Evolutionary conservation across 2,329 filamentous ascomycete species (phyloP).

Genomic region (Rachicladosporium sp.): DNA sequence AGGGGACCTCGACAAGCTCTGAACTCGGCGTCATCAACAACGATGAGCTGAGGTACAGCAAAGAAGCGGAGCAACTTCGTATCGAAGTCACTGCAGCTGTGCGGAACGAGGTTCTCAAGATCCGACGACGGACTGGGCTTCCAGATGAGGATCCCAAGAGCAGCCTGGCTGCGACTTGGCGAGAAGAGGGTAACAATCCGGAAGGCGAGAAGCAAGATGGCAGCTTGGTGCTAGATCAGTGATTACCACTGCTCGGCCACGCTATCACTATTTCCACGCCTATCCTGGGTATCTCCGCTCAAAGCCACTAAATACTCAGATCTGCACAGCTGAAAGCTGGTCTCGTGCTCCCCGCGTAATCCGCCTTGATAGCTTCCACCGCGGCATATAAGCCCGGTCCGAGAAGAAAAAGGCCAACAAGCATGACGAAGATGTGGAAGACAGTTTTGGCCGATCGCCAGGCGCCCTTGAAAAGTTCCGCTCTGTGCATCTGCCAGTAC

Average conservation of each 20-base stretch:
- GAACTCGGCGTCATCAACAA: conserved; percentile 50
- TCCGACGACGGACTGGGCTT: conserved; percentile 59
- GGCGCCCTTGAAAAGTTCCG: too few relatives aligned
- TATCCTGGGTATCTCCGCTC: too few relatives aligned
- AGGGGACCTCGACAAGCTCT: neutral
- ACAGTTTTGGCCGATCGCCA: too few relatives aligned
- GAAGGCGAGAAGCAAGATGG: conserved; percentile 50
- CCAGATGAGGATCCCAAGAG: conserved; percentile 70
- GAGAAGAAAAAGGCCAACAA: too few relatives aligned
- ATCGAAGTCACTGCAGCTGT: conserved; percentile 70
- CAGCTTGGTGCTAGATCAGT: conserved; percentile 47
- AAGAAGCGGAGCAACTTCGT: conserved; percentile 65
- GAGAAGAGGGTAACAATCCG: conserved; percentile 39
- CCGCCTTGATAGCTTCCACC: too few relatives aligned
- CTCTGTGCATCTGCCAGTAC: too few relatives aligned
- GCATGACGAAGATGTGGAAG: too few relatives aligned
- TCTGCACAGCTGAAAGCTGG: too few relatives aligned
- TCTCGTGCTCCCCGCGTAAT: too few relatives aligned
- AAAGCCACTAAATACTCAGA: too few relatives aligned
- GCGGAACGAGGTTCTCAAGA: conserved; percentile 65
- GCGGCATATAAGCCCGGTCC: too few relatives aligned
- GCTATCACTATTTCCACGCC: too few relatives aligned
- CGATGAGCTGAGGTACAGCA: conserved; percentile 52
- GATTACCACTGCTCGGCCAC: conserved; percentile 7
- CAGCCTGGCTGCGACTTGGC: conserved; percentile 72